Base-by-base conservation (phyloP, 2,329 filamentous ascomycete genomes). In the Fusarium chlamydosporum region DNA sequence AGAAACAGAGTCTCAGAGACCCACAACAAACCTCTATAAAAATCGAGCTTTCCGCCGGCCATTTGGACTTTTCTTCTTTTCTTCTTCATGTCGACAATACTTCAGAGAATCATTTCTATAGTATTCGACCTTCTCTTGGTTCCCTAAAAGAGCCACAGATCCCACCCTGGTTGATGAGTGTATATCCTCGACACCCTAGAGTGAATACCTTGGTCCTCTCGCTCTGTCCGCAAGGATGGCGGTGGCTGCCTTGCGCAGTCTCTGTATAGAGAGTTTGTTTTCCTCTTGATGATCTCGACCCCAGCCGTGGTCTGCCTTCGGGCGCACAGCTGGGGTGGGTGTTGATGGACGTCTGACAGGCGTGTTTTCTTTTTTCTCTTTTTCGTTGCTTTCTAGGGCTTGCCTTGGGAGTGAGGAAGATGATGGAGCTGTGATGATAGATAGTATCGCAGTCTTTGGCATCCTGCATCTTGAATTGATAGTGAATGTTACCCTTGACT, bases 31-130 rank as follows among this genome's bases (percentile, higher is more conserved):
- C 1, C 53, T 60, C 35, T 70, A 70, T 70, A 70, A 70, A 70
- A 61, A 0, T 18, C 11, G 10, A 0, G 15, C 38, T 33, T 42
- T 26, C 29, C 40, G 42, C 47, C 3, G 65, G 15, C 35, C 54
- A 65, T 79, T 82, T 80, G 58, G 37, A 45, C 67, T 76, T 76
- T 81, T 81, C 78, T 82, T 80, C 76, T 67, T 52, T 57, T 83
- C 81, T 84, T 87, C 81, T 80, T 84, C 79, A 86, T 81, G 84
- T 85, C 85, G 86, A 88, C 85, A 86, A 87, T 87, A 87, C 84
- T 86, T 85, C 81, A 68, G 82, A 93, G 92, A 94, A 95, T 95
- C 92, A 93, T 92, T 96, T 97, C 92, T 96, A 94, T 94, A 97
- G 93, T 94, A 90, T 87, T 92, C 89, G 89, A 94, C 91, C 87